Evolutionary conservation across 805 yeast species (phyloP).

Genomic region (Zygotorulaspora sp.): DNA sequence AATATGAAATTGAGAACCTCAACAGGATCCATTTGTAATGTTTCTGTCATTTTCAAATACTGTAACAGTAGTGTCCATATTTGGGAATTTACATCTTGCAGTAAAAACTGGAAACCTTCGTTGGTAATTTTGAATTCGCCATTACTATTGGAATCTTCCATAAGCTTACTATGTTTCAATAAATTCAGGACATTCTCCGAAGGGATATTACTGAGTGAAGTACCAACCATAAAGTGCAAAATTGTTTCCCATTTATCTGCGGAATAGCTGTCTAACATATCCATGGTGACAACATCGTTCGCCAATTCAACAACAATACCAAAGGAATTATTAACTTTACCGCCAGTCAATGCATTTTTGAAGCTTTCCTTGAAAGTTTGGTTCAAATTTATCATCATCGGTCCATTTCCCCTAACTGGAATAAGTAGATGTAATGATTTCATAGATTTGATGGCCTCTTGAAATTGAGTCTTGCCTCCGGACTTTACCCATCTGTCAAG

Average conservation of each 20-base stretch:
- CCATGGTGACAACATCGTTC: slow-evolving; percentile 52
- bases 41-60: slow-evolving; percentile 79
- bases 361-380: slow-evolving; percentile 71
- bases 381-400: slow-evolving; percentile 47
- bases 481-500: slow-evolving; percentile 74
- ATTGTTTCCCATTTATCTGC: slow-evolving; percentile 90
- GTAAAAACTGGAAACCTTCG: slow-evolving; percentile 86
- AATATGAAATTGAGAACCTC: slow-evolving; percentile 92
- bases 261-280: slow-evolving; percentile 73
- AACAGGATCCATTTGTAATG: slow-evolving; percentile 87
- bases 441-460: slow-evolving; percentile 75
- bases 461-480: slow-evolving; percentile 47
- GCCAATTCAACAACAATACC: slow-evolving; percentile 62
- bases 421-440: slow-evolving; percentile 69
- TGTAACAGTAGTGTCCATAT: slow-evolving; percentile 89
- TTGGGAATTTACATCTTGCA: slow-evolving; percentile 91
- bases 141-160: slow-evolving; percentile 56
- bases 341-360: slow-evolving; percentile 80
- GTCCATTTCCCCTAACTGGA: slow-evolving; percentile 27
- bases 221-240: slow-evolving; percentile 96
- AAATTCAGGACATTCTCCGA: slow-evolving; percentile 77
- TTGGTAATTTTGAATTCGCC: slow-evolving; percentile 68
- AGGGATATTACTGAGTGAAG: slow-evolving; percentile 65
- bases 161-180: slow-evolving; percentile 74
- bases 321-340: slow-evolving; percentile 60